Conservation (phyloP, 1,284 basidiomycete genomes). For the Phellopilus nigrolimitatus region DNA sequence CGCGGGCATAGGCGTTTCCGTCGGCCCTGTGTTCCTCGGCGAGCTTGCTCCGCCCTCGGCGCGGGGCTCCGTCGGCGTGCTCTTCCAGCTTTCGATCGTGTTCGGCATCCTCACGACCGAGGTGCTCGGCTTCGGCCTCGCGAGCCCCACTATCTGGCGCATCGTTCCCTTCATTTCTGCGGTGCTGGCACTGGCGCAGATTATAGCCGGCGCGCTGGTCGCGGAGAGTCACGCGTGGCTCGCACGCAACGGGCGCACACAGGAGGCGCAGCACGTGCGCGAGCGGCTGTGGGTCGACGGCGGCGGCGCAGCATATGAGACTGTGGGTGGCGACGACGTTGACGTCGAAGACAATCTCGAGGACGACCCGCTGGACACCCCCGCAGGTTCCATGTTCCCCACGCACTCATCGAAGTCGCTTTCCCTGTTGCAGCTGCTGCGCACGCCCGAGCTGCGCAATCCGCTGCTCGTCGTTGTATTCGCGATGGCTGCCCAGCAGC, state of each 20-base stretch:
- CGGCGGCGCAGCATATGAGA: constrained; percentile 14
- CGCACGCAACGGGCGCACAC: constrained; percentile 41
- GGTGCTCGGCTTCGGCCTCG: constrained; percentile 55
- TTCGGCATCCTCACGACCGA: constrained; percentile 81
- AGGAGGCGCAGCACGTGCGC: constrained; percentile 44
- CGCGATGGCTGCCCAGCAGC: constrained; percentile 74
- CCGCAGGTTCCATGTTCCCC: constrained; percentile 14
- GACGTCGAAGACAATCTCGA: constrained; percentile 27
- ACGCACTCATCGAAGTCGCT: constrained; percentile 29
- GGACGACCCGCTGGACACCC: constrained; percentile 43
- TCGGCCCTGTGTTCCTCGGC: constrained; percentile 82
- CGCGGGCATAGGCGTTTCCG: constrained; percentile 80
- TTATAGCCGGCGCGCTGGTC: constrained; percentile 46
- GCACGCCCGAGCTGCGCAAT: constrained; percentile 51
- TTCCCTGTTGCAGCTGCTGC: constrained; percentile 50
- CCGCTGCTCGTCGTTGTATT: constrained; percentile 70
- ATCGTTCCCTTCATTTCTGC: constrained; percentile 66
- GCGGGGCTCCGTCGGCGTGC: constrained; percentile 67
- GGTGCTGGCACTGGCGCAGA: constrained; percentile 54
- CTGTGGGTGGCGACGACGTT: constrained; percentile 21
- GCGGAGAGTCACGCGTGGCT: constrained; percentile 72
- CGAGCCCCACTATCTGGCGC: constrained; percentile 69
- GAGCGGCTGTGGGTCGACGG: constrained; percentile 48
- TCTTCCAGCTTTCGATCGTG: constrained; percentile 87
- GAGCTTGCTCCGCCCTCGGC: constrained; percentile 75